phyloP scores from a whole-genome alignment of 305 asterid species.

The Fraxinus platypoda region DNA sequence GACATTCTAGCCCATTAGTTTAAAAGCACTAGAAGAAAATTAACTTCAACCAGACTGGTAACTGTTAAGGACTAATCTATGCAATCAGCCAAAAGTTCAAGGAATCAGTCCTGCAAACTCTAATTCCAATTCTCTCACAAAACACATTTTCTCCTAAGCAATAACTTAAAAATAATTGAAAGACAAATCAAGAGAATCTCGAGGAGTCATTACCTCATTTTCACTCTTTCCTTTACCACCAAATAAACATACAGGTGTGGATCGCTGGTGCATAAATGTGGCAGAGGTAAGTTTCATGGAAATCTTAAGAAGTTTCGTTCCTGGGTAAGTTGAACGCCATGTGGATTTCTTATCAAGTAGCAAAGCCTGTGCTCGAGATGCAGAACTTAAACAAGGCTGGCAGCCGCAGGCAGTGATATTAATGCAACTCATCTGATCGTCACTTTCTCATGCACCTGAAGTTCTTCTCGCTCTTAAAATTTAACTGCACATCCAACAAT shows the following conservation, averaged over 20 bases:
- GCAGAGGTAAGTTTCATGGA: slow-evolving; percentile 30
- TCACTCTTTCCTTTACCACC: slow-evolving; percentile 58
- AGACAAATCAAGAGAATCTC: neutral
- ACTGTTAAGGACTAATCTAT: neutral
- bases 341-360: slow-evolving; percentile 20
- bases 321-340: slow-evolving; percentile 23
- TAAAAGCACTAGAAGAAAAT: neutral
- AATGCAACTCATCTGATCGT: slow-evolving; percentile 36
- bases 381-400: slow-evolving; percentile 25
- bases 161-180: neutral
- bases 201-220: slow-evolving; percentile 45
- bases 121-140: neutral
- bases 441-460: slow-evolving; percentile 30
- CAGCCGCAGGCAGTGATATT: slow-evolving; percentile 22
- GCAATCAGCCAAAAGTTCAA: neutral
- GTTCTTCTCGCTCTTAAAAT: neutral
- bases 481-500: slow-evolving; percentile 16
- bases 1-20: neutral
- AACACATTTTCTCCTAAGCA: neutral
- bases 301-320: slow-evolving; percentile 28
- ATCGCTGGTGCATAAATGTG: slow-evolving; percentile 27
- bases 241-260: slow-evolving; percentile 48
- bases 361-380: slow-evolving; percentile 11
- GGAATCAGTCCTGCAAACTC: neutral
- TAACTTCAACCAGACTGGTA: neutral